These are phyloP conservation scores for Globisporangium apiculatum DNA, from an alignment of 352 stramenopile species.

Conservation along the genomic window DNA sequence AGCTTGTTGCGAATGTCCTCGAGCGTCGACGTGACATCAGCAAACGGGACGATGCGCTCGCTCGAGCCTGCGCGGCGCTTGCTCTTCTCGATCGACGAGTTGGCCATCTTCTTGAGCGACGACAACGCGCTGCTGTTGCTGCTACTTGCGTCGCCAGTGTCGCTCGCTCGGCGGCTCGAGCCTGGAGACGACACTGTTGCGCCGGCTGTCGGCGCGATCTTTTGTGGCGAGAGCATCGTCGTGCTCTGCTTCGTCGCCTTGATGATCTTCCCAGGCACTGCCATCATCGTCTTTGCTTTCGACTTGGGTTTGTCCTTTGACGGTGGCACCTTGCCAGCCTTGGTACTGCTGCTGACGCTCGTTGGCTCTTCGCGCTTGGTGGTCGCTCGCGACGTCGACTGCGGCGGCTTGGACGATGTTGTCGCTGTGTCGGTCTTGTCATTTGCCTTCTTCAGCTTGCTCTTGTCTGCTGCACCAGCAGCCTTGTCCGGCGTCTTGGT, in stretches of 20 bases:
- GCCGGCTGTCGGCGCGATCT: conserved; percentile 1
- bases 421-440: not conserved
- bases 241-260: conserved; percentile 21
- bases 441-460: conserved; percentile 13
- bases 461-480: not conserved
- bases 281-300: conserved; percentile 25
- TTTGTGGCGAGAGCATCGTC: conserved; percentile 9
- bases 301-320: conserved; percentile 13
- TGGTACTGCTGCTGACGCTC: not conserved
- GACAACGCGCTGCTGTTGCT: not conserved
- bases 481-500: conserved; percentile 7
- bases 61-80: conserved; percentile 12
- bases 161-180: not conserved
- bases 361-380: conserved; percentile 13
- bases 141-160: not conserved
- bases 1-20: conserved; percentile 54
- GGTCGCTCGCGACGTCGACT: conserved; percentile 1
- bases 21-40: conserved; percentile 36
- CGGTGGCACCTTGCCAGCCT: conserved; percentile 1
- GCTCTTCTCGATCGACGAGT: conserved; percentile 26
- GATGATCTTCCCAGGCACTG: conserved; percentile 36
- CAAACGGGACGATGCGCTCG: conserved; percentile 36
- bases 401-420: conserved; percentile 7
- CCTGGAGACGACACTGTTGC: too few relatives aligned
- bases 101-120: conserved; percentile 23